Conservation (phyloP, 208 protist species). For the Porcisia deanei region DNA sequence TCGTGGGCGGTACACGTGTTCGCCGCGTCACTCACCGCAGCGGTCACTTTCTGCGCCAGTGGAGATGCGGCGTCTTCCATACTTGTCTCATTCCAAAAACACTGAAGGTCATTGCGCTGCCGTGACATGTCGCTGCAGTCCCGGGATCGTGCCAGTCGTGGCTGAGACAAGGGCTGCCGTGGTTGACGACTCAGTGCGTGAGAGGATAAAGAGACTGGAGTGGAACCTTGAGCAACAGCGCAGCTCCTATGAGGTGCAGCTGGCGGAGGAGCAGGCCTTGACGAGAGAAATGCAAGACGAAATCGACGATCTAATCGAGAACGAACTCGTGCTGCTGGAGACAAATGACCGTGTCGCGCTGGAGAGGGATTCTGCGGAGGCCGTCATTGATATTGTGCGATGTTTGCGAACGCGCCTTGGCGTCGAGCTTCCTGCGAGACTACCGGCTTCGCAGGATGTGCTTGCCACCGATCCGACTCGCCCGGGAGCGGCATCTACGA, state of each 20-base stretch:
- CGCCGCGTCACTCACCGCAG: constrained; percentile 21
- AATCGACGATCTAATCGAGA: constrained; percentile 64
- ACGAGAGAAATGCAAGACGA: constrained; percentile 70
- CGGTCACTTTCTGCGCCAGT: constrained; percentile 10
- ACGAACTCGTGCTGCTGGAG: constrained; percentile 55
- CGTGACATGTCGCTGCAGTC: not conserved
- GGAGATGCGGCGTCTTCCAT: constrained; percentile 10
- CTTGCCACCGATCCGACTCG: not conserved
- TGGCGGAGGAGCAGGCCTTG: constrained; percentile 44
- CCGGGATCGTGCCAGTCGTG: not conserved
- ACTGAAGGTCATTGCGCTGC: not conserved
- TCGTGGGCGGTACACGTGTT: constrained; percentile 11
- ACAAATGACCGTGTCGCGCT: constrained; percentile 31
- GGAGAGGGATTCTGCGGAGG: constrained; percentile 30
- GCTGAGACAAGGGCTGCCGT: not conserved
- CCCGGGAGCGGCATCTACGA: not conserved
- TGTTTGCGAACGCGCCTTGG: not conserved
- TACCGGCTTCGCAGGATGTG: not conserved
- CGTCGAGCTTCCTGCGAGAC: not conserved
- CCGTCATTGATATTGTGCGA: not conserved
- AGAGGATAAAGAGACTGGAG: constrained; percentile 14
- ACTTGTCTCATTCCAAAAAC: not conserved
- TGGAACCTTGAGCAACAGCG: constrained; percentile 25
- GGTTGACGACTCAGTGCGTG: not conserved
- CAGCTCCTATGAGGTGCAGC: constrained; percentile 30